phyloP scores from a whole-genome alignment of 352 stramenopile genomes.

The Blastocystis sp. region DNA sequence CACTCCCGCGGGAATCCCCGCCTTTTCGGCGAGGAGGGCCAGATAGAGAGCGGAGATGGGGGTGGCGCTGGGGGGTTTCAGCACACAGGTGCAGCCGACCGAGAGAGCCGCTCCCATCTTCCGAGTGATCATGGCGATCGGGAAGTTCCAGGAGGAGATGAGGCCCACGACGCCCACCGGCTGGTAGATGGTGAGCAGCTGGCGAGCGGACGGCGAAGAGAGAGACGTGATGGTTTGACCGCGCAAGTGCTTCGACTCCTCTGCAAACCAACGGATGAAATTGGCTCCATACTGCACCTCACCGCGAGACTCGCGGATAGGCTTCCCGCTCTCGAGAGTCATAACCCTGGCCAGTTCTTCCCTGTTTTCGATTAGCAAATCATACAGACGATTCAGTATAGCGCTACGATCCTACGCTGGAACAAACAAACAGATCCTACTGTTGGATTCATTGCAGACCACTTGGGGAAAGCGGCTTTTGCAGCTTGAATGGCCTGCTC shows the following conservation, averaged over 20 bases:
- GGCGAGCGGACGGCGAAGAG: constrained; percentile 66
- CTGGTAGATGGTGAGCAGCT: constrained; percentile 75
- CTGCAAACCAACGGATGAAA: constrained; percentile 92
- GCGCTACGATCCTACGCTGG: not conserved
- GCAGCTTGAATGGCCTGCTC: constrained; percentile 72
- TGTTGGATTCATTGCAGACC: constrained; percentile 71
- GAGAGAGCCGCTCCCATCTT: constrained; percentile 86
- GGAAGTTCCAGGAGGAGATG: constrained; percentile 97
- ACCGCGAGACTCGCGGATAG: constrained; percentile 80
- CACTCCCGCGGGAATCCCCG: constrained; percentile 76
- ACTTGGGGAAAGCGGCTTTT: constrained; percentile 69
- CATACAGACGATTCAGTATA: not conserved
- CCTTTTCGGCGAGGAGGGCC: constrained; percentile 76
- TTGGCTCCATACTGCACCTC: constrained; percentile 85
- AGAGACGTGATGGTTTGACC: constrained; percentile 73
- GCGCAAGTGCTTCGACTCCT: constrained; percentile 80
- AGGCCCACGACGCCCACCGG: constrained; percentile 86
- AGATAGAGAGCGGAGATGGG: constrained; percentile 87
- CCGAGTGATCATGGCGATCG: constrained; percentile 90
- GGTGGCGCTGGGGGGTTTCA: constrained; percentile 91
- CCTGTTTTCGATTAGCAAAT: constrained; percentile 67
- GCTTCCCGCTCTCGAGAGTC: constrained; percentile 92
- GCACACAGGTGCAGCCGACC: constrained; percentile 84
- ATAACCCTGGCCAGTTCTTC: constrained; percentile 82
- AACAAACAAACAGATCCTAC: constrained; percentile 64